Percentiles rank a stretch among this genome's conserved stretches.
These are phyloP conservation scores for Calcarisporium arbuscula DNA, from an alignment of 2,329 filamentous ascomycete genomes.

Conservation along the genomic window DNA sequence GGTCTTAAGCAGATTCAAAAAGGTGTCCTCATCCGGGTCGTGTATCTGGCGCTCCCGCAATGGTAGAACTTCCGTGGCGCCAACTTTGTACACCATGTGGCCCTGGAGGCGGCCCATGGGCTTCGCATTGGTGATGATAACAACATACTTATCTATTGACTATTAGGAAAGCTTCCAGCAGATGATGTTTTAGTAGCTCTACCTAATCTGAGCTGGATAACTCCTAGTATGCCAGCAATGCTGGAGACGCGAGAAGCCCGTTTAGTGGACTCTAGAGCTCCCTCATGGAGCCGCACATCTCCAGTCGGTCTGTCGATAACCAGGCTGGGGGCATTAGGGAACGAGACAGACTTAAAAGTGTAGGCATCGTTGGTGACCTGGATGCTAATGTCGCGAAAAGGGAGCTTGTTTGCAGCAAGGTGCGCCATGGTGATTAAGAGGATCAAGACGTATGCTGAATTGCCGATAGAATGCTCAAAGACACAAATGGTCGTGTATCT, in stretches of 20 bases:
- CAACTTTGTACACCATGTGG: slow-evolving; percentile 92
- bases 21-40: slow-evolving; percentile 91
- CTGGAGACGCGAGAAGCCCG: slow-evolving; percentile 71
- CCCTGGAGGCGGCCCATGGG: slow-evolving; percentile 88
- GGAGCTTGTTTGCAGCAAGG: slow-evolving; percentile 39
- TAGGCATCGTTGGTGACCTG: slow-evolving; percentile 89
- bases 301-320: slow-evolving; percentile 89
- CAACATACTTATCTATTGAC: slow-evolving; percentile 80
- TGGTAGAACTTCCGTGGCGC: slow-evolving; percentile 86
- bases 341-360: slow-evolving; percentile 93
- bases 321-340: slow-evolving; percentile 78
- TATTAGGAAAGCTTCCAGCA: no score
- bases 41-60: slow-evolving; percentile 86
- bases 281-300: slow-evolving; percentile 79
- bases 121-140: slow-evolving; percentile 91
- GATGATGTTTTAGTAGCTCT: no score
- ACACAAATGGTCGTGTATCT: no score
- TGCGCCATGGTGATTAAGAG: slow-evolving; percentile 37
- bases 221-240: slow-evolving; percentile 88
- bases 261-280: slow-evolving; percentile 67
- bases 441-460: no score
- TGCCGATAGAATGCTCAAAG: no score
- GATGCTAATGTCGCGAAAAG: slow-evolving; percentile 95
- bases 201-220: slow-evolving; percentile 92
- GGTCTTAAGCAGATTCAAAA: slow-evolving; percentile 73